Base-by-base conservation (phyloP, 768 basidiomycete genomes). In the Lanmaoa pseudosensibilis region DNA sequence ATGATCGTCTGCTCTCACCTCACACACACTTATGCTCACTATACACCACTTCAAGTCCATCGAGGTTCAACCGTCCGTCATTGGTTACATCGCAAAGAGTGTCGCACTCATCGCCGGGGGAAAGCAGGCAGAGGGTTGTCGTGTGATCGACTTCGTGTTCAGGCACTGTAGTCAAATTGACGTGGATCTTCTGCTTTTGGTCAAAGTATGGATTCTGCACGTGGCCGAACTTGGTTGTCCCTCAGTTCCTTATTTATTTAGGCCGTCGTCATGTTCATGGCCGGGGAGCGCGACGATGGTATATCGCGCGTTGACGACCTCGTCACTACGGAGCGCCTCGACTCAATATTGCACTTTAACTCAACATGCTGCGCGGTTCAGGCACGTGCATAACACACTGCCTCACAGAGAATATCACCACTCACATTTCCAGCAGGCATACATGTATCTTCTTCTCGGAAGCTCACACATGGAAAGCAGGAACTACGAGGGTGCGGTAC, bases 31-130 rank as follows among this genome's bases (percentile, higher is more conserved):
- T 3, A 51, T 1, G 3, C 18, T 46, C n/a, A 49, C 7, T 2
- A 8, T 30, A 4, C 11, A 6, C 15, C 25, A 18, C 3, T 19
- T 11, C 4, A 32, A 63, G 60, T 58, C 56, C 8, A 47, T 56
- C 23, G 13, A 25, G 4, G 44, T 55, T 3, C 43, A 16, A 1
- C 60, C 43, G 1, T 55, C 62, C 4, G 21, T 45, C 10, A 25
- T 61, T 16, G 55, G 54, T 3, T 43, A 48, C 10, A 34, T 62
- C 23, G 52, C 61, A 23, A 48, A 51, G 27, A 49, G 45, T 12
- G 5, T 59, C 0, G 40, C 57, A 0, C 62, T 63, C 6, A 37
- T 48, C 1, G 18, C 46, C 1, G 30, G 12, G 2, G 57, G 46
- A 0, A 18, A 46, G 10, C 51, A 15, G 6, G 2, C 11, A 0